Evolutionary conservation across 257 asterid species (phyloP).

Genomic region (Capsicum chinense): DNA sequence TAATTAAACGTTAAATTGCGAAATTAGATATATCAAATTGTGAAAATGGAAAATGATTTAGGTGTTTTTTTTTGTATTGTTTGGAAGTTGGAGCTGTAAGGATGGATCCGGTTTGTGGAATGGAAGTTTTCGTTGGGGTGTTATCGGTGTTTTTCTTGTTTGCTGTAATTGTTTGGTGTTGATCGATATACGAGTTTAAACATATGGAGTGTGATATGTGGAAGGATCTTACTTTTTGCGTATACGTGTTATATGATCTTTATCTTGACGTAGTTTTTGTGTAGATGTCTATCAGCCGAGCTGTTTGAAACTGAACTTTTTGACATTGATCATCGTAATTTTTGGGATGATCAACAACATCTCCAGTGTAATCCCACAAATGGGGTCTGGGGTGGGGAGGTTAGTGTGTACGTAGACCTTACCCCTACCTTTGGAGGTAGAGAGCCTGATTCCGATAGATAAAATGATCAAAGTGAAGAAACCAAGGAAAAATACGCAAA

Average conservation of each 20-base stretch:
- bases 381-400: no score
- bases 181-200: neutral
- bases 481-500: no score
- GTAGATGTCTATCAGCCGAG: neutral
- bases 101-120: neutral
- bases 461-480: no score
- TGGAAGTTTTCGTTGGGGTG: neutral
- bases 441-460: no score
- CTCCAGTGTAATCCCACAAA: no score
- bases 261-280: neutral
- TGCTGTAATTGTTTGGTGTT: neutral
- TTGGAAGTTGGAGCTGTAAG: neutral
- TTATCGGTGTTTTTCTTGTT: neutral
- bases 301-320: neutral
- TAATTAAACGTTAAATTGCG: neutral
- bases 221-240: neutral
- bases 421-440: no score
- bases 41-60: neutral
- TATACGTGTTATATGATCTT: neutral
- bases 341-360: neutral
- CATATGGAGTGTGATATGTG: neutral
- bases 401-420: no score
- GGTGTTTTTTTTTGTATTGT: neutral
- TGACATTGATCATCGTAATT: neutral
- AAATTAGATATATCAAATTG: neutral